Conservation (phyloP, 768 basidiomycete genomes). For the Tephrocybe sp. region DNA sequence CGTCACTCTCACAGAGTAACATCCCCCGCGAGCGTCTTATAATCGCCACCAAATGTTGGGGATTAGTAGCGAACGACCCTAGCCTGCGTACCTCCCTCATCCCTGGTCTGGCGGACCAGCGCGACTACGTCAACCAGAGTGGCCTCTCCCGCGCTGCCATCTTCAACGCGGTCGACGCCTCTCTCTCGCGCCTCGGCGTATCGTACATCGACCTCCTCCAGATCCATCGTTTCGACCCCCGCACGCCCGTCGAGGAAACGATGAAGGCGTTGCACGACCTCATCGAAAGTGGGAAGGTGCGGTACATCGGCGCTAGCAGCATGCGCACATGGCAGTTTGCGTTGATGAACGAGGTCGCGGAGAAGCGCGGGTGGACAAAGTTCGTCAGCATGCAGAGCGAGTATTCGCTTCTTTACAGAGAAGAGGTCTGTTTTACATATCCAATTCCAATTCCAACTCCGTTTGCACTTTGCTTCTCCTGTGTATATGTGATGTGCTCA, state of each 20-base stretch:
- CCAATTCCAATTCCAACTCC: background rate
- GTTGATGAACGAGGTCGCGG: slow-evolving; percentile 43
- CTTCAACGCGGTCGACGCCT: slow-evolving; percentile 33
- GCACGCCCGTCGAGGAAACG: slow-evolving; percentile 36
- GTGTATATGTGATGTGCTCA: background rate
- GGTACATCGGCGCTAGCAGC: slow-evolving; percentile 50
- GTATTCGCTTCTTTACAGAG: slow-evolving; percentile 55
- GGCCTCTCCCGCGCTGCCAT: slow-evolving; percentile 26
- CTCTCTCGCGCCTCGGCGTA: slow-evolving; percentile 26
- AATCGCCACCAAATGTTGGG: slow-evolving; percentile 15
- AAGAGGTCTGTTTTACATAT: slow-evolving; percentile 32
- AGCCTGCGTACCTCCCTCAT: background rate
- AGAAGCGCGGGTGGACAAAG: slow-evolving; percentile 45
- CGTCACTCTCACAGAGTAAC: background rate
- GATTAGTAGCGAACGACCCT: slow-evolving; percentile 7
- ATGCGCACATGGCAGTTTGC: slow-evolving; percentile 48
- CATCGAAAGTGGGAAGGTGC: slow-evolving; percentile 32
- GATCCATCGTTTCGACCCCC: slow-evolving; percentile 41
- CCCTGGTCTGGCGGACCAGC: slow-evolving; percentile 6
- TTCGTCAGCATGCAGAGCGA: slow-evolving; percentile 60
- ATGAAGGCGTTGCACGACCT: slow-evolving; percentile 49
- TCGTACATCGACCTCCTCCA: slow-evolving; percentile 37
- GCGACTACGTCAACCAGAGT: slow-evolving; percentile 18
- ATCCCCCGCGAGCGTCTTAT: slow-evolving; percentile 17
- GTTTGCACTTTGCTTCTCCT: too few species aligned